phyloP scores from a whole-genome alignment of 2,329 filamentous ascomycete genomes.

The Neopestalotiopsis sp. region DNA sequence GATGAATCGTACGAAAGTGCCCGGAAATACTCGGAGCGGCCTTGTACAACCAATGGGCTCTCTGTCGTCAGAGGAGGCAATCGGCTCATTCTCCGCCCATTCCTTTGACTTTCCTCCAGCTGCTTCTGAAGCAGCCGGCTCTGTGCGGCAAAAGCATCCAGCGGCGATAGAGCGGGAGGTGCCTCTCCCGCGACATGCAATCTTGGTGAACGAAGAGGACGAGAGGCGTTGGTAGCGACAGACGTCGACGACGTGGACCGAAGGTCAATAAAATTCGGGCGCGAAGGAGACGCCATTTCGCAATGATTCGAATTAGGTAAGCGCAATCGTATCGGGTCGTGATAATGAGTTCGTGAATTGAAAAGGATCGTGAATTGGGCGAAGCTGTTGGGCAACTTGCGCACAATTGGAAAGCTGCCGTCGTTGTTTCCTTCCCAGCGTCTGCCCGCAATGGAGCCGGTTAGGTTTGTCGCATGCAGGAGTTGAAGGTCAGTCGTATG shows the following conservation, averaged over 20 bases:
- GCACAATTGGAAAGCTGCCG: not conserved
- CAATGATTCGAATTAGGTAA: slow-evolving; percentile 34
- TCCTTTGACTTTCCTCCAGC: slow-evolving; percentile 77
- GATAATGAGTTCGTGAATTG: not conserved
- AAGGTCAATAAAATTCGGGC: slow-evolving; percentile 64
- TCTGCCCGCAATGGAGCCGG: not conserved
- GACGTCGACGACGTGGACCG: slow-evolving; percentile 62
- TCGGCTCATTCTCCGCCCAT: slow-evolving; percentile 81
- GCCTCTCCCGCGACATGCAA: slow-evolving; percentile 79
- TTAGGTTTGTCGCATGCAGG: slow-evolving; percentile 11
- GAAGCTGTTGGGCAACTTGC: not conserved
- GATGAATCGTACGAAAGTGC: slow-evolving; percentile 69
- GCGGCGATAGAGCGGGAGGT: slow-evolving; percentile 87
- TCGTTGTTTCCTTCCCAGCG: slow-evolving; percentile 1
- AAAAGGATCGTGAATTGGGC: slow-evolving; percentile 9
- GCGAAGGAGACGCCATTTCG: slow-evolving; percentile 45
- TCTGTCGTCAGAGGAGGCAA: slow-evolving; percentile 83
- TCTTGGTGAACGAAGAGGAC: slow-evolving; percentile 72
- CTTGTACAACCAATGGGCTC: slow-evolving; percentile 77
- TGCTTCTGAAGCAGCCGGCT: slow-evolving; percentile 86
- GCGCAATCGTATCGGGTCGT: not conserved
- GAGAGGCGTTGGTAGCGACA: slow-evolving; percentile 47
- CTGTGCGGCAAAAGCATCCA: slow-evolving; percentile 94
- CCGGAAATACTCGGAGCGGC: slow-evolving; percentile 81
- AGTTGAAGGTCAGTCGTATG: not conserved